Conservation (phyloP, 2,329 filamentous ascomycete species). For the Stagonosporopsis vannaccii region DNA sequence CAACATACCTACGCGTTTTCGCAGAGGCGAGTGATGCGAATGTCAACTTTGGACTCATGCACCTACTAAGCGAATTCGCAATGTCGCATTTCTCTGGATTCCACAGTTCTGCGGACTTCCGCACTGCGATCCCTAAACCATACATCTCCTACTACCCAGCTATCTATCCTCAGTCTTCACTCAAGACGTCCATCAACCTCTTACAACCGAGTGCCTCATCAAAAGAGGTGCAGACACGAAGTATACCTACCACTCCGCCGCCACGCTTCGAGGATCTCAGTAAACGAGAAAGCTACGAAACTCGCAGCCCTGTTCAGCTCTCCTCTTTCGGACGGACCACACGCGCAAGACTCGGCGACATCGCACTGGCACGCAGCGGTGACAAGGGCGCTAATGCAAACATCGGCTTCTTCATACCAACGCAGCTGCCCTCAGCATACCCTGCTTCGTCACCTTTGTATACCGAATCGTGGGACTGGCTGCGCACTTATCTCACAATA, state of each 20-base stretch:
- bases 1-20: slow-evolving; percentile 44
- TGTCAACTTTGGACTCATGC: slow-evolving; percentile 32
- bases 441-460: slow-evolving; percentile 32
- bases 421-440: slow-evolving; percentile 36
- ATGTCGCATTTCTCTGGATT: slow-evolving; percentile 46
- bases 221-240: not conserved
- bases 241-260: slow-evolving; percentile 26
- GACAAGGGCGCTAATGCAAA: slow-evolving; percentile 49
- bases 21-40: slow-evolving; percentile 34
- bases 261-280: slow-evolving; percentile 23
- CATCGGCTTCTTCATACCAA: slow-evolving; percentile 49
- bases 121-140: slow-evolving; percentile 39
- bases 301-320: slow-evolving; percentile 43
- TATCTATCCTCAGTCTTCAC: slow-evolving; percentile 32
- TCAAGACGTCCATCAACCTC: slow-evolving; percentile 41
- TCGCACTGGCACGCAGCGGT: slow-evolving; percentile 54
- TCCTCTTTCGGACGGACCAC: slow-evolving; percentile 32
- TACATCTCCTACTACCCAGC: slow-evolving; percentile 46
- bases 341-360: slow-evolving; percentile 48
- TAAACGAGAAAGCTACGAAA: slow-evolving; percentile 39
- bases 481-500: slow-evolving; percentile 38
- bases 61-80: slow-evolving; percentile 33
- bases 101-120: slow-evolving; percentile 39
- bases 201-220: slow-evolving; percentile 36
- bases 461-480: slow-evolving; percentile 41